Percentiles rank a stretch among this genome's conserved stretches.
These are phyloP conservation scores for Danielia reshetovae DNA, from an alignment of 805 yeast genomes.

Conservation along the genomic window DNA sequence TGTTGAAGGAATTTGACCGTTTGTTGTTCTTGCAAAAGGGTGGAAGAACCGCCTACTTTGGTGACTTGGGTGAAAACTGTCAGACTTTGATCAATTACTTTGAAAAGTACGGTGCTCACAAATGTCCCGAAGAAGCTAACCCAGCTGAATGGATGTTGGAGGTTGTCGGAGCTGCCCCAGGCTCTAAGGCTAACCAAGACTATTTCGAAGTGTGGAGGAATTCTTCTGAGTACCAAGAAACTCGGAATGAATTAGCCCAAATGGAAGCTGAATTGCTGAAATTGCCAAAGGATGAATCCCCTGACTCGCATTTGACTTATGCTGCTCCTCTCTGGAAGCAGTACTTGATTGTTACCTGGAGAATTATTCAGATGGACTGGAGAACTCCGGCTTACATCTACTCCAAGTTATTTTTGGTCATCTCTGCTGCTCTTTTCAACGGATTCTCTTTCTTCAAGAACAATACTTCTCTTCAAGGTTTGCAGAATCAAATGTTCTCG, in stretches of 20 bases:
- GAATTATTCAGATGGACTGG: constrained; percentile 43
- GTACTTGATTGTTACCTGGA: constrained; percentile 14
- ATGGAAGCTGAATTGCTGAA: constrained; percentile 57
- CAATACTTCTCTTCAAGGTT: constrained; percentile 48
- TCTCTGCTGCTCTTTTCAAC: constrained; percentile 52
- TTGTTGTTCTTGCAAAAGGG: constrained; percentile 66
- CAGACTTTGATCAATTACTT: constrained; percentile 57
- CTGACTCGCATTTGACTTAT: constrained; percentile 20
- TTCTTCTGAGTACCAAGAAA: constrained; percentile 57
- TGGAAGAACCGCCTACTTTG: constrained; percentile 78
- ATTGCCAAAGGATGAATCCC: constrained; percentile 13
- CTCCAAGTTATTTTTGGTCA: constrained; percentile 57
- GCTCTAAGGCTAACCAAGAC: constrained; percentile 68
- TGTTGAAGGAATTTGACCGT: constrained; percentile 66
- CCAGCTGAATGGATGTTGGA: constrained; percentile 72
- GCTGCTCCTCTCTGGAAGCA: constrained; percentile 15
- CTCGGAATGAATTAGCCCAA: constrained; percentile 53
- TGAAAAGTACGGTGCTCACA: constrained; percentile 68
- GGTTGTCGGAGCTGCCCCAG: constrained; percentile 80
- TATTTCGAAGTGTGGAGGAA: constrained; percentile 74
- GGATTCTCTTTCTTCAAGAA: constrained; percentile 76
- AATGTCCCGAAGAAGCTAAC: constrained; percentile 39
- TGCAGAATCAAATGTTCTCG: constrained; percentile 64
- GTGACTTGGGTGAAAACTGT: constrained; percentile 71
- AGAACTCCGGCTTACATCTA: constrained; percentile 60